phyloP scores from a whole-genome alignment of 2,329 filamentous ascomycete species.

The Periconia macrospinosa region DNA sequence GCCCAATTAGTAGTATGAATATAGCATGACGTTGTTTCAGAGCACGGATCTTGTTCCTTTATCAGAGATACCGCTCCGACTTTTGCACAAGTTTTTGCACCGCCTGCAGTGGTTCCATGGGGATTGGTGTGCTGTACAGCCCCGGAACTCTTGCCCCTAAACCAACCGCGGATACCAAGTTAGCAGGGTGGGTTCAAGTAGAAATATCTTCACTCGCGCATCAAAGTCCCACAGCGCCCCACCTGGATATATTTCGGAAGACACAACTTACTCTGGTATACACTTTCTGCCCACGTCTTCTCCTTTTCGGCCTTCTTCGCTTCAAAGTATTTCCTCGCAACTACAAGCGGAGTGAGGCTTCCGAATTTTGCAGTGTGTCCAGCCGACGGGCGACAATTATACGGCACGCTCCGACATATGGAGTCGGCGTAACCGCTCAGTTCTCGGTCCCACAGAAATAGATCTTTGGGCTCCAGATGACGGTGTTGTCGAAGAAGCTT shows the following conservation, averaged over 20 bases:
- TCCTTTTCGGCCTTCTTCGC: constrained; percentile 28
- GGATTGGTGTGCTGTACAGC: constrained; percentile 28
- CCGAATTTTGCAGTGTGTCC: constrained; percentile 38
- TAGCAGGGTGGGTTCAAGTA: too few species aligned
- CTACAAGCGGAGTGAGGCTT: constrained; percentile 36
- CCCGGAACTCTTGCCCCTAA: constrained; percentile 30
- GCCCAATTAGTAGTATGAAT: too few species aligned
- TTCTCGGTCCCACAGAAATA: constrained; percentile 36
- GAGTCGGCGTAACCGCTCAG: constrained; percentile 32
- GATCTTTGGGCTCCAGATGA: constrained; percentile 29
- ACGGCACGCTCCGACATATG: constrained; percentile 38
- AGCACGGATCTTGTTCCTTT: background rate
- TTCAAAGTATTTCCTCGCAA: constrained; percentile 39
- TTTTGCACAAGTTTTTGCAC: constrained; percentile 29
- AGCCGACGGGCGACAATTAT: constrained; percentile 26
- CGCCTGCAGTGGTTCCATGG: constrained; percentile 28
- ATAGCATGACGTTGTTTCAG: background rate
- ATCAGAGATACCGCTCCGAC: constrained; percentile 25
- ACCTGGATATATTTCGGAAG: too few species aligned
- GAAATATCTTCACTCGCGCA: too few species aligned
- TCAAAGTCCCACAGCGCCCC: too few species aligned
- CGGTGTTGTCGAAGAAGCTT: constrained; percentile 25
- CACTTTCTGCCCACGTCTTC: constrained; percentile 32
- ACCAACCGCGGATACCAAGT: too few species aligned
- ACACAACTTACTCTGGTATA: constrained; percentile 21